phyloP scores from a whole-genome alignment of 2,329 filamentous ascomycete genomes.

The Fusarium sp. region DNA sequence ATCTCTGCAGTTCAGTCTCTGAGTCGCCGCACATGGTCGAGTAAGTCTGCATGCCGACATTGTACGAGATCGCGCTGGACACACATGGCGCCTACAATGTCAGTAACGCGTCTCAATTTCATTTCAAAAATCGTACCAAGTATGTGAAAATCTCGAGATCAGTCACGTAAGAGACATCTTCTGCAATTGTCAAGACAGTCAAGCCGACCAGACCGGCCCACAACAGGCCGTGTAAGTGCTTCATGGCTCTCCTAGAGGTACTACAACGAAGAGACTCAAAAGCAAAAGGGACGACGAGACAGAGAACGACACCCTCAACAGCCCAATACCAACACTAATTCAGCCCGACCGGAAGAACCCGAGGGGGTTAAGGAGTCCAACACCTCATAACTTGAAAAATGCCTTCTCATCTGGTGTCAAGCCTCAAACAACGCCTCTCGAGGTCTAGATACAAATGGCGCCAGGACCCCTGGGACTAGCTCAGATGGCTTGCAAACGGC shows the following conservation, averaged over 20 bases:
- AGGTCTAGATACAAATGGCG: slow-evolving; percentile 39
- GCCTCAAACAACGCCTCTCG: slow-evolving; percentile 34
- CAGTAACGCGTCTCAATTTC: neutral
- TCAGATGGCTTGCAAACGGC: slow-evolving; percentile 40
- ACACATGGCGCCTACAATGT: slow-evolving; percentile 65
- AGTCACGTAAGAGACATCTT: slow-evolving; percentile 60
- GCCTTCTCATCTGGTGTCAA: slow-evolving; percentile 35
- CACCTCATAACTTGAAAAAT: slow-evolving; percentile 24
- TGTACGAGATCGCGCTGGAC: slow-evolving; percentile 61
- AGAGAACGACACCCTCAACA: slow-evolving; percentile 17
- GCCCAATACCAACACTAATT: neutral
- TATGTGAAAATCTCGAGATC: slow-evolving; percentile 61
- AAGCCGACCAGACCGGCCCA: slow-evolving; percentile 22
- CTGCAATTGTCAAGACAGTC: slow-evolving; percentile 22
- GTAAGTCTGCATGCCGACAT: slow-evolving; percentile 61
- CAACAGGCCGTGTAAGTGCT: slow-evolving; percentile 41
- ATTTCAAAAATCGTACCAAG: slow-evolving; percentile 53
- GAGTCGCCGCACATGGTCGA: slow-evolving; percentile 59
- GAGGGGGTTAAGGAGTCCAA: slow-evolving; percentile 15
- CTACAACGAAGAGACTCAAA: neutral
- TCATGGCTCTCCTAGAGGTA: slow-evolving; percentile 29
- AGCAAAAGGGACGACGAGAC: slow-evolving; percentile 6
- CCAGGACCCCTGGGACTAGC: slow-evolving; percentile 48
- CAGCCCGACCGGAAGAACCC: slow-evolving; percentile 19
- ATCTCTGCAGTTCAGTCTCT: slow-evolving; percentile 64